These are phyloP conservation scores for Tricholoma bakamatsutake DNA, from an alignment of 768 basidiomycete species.

Conservation along the genomic window DNA sequence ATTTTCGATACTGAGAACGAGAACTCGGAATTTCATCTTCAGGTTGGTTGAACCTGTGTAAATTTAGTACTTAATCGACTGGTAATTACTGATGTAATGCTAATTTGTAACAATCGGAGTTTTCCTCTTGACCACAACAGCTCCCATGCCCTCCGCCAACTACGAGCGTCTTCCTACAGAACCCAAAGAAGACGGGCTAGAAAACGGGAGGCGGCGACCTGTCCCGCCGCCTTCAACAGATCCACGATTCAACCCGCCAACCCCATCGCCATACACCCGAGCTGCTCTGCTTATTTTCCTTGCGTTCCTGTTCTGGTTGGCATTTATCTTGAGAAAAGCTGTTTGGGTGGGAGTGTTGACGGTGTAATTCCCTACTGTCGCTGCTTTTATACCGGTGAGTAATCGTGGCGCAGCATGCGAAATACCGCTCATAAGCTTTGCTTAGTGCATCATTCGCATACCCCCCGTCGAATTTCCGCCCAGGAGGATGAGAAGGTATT, in stretches of 20 bases:
- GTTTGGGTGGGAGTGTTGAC: conserved; percentile 18
- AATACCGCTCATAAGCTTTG: not conserved
- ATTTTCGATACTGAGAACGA: too few species aligned
- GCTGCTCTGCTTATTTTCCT: conserved; percentile 35
- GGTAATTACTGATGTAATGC: not conserved
- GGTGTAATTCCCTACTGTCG: conserved; percentile 10
- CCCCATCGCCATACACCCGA: conserved; percentile 43
- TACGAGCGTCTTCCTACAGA: conserved; percentile 12
- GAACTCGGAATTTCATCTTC: too few species aligned
- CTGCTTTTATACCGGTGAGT: not conserved
- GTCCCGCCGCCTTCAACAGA: conserved; percentile 19
- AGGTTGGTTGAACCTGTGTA: too few species aligned
- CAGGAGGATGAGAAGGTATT: not conserved
- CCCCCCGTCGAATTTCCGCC: not conserved
- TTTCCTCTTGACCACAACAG: not conserved
- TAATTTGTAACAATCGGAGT: not conserved
- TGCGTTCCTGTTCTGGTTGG: conserved; percentile 39
- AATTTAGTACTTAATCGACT: not conserved
- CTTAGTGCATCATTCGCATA: not conserved
- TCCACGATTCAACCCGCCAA: conserved; percentile 31
- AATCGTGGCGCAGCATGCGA: not conserved
- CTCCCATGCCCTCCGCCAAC: conserved; percentile 2
- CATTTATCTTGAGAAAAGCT: conserved; percentile 25
- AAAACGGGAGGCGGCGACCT: conserved; percentile 2
- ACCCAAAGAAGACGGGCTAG: conserved; percentile 2